phyloP scores from a whole-genome alignment of 495 filamentous ascomycete genomes.

The Penicillium ucsense region DNA sequence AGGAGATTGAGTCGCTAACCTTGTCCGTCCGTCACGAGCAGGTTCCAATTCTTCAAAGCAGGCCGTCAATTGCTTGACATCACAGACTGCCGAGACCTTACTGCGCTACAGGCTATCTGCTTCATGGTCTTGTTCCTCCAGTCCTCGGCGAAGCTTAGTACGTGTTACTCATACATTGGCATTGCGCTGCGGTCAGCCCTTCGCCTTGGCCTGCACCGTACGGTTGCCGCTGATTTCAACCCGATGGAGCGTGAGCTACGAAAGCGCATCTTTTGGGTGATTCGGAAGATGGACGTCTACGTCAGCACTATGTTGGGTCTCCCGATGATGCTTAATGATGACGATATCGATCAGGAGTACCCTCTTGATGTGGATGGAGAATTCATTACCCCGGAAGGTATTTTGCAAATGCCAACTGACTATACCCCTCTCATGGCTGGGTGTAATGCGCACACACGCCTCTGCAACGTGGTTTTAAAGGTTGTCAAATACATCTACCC shows the following conservation, averaged over 20 bases:
- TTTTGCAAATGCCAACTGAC: conserved; percentile 66
- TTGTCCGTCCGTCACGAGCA: conserved; percentile 16
- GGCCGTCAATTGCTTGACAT: conserved; percentile 78
- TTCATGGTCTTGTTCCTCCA: conserved; percentile 94
- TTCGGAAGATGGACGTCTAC: conserved; percentile 91
- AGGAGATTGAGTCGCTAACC: no score
- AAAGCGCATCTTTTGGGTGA: conserved; percentile 80
- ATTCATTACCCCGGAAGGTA: conserved; percentile 70
- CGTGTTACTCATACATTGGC: conserved; percentile 88
- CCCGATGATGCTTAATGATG: conserved; percentile 71
- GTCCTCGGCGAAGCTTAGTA: conserved; percentile 80
- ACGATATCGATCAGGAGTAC: conserved; percentile 86
- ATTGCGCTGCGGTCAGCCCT: conserved; percentile 79
- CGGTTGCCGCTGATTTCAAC: conserved; percentile 62
- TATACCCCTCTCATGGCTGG: conserved; percentile 66
- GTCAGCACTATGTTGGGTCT: conserved; percentile 83
- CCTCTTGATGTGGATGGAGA: conserved; percentile 85
- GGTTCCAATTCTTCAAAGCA: conserved; percentile 75
- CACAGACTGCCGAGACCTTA: conserved; percentile 82
- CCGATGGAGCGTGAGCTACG: conserved; percentile 78
- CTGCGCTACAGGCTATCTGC: conserved; percentile 73
- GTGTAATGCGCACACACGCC: conserved; percentile 71
- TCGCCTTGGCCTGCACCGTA: conserved; percentile 80
- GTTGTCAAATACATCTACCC: conserved; percentile 88
- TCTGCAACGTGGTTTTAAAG: conserved; percentile 73